Evolutionary conservation across 73 alveolate genomes (phyloP), one percentile per base, ranked within the genome.

Genomic region (Paramecium pentaurelia): DNA sequence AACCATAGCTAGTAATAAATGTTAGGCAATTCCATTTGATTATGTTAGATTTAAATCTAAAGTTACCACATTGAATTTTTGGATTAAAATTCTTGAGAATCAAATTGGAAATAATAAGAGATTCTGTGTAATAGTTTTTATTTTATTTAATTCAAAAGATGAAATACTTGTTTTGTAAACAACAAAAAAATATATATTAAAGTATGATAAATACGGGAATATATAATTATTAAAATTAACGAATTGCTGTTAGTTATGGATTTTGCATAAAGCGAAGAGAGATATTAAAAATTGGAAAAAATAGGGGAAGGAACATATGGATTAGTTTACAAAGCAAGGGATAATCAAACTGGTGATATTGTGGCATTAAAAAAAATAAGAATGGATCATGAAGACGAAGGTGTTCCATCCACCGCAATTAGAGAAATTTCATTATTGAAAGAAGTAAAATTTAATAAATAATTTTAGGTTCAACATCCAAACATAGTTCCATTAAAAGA

Each of bases 241-340:
- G 70, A 54, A 54, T 54, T n/a, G 70, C 70, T 54, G 70, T 54
- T 54, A 54, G 70, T 54, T 54, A 75, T 75, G 88, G 88, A 75
- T 75, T 75, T 75, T 18, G 64, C 88, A 14, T 25, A 68, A 68
- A 54, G 70, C 9, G 88, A 75, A 64, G 99, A 97, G 28, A 96
- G 97, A 85, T 97, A 97, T 93, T 95, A 95, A 91, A 97, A 95
- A 92, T 93, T 97, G 38, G 99, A 97, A 71, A 97, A 97, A 71
- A 93, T 97, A 18, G 99, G 99, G 1, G 99, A 98, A 89, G 99
- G 99, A 36, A 98, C 99, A 20, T 98, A 98, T 77, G 99, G 99
- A 12, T 98, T 98, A 25, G 99, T 98, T 54, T 97, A 96, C 86
- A 97, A 97, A 85, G 98, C 99, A 32, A 68, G 86, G 42, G 97